Evolutionary conservation across 2,329 filamentous ascomycete species (phyloP).

Genomic region (Pseudogymnoascus pannorum): DNA sequence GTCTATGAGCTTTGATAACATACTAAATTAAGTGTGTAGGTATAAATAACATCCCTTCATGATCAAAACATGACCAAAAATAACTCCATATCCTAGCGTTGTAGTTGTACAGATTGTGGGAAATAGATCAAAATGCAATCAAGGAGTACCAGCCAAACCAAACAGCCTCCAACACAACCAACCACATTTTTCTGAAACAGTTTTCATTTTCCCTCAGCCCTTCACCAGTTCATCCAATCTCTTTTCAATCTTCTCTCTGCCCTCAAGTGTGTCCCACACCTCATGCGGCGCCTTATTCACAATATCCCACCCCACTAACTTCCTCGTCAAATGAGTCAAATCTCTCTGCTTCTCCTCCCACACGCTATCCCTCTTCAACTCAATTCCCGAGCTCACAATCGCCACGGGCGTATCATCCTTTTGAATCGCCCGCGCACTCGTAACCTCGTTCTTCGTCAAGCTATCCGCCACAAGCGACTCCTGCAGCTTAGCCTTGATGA

Average conservation of each 20-base stretch:
- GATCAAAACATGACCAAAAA: neutral
- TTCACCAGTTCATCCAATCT: slow-evolving; percentile 62
- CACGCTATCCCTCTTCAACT: slow-evolving; percentile 55
- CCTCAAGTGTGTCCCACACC: slow-evolving; percentile 72
- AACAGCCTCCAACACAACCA: neutral
- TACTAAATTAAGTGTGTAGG: neutral
- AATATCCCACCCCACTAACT: slow-evolving; percentile 76
- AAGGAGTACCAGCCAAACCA: neutral
- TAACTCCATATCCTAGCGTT: neutral
- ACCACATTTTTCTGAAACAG: neutral
- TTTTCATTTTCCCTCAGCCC: neutral
- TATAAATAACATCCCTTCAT: neutral
- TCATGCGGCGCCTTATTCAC: slow-evolving; percentile 78
- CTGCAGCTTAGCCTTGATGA: slow-evolving; percentile 84
- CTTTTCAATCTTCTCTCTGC: slow-evolving; percentile 69
- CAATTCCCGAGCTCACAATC: slow-evolving; percentile 73
- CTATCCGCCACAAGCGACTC: slow-evolving; percentile 83
- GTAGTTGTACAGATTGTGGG: neutral
- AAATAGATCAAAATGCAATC: neutral
- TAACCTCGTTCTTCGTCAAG: slow-evolving; percentile 75
- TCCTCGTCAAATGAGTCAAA: slow-evolving; percentile 70
- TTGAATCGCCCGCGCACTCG: slow-evolving; percentile 73
- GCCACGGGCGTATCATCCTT: slow-evolving; percentile 66
- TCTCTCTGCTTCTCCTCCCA: slow-evolving; percentile 87
- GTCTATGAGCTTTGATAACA: neutral